Evolutionary conservation across 108 stramenopile genomes (phyloP).

Genomic region (Cylindrotheca closterium): DNA sequence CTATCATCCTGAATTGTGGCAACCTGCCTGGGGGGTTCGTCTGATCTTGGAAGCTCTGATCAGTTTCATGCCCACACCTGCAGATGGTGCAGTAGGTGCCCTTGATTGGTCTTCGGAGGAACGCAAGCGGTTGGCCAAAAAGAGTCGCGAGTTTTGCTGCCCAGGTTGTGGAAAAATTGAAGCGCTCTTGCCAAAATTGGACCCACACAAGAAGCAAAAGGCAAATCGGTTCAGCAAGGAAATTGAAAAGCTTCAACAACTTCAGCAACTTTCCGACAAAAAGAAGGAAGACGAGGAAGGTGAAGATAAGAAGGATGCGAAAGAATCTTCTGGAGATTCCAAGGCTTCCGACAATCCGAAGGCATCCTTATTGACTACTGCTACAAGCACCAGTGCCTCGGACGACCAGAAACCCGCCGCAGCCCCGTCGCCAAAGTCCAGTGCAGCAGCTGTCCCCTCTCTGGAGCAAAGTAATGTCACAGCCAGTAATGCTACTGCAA

Average conservation of each 20-base stretch:
- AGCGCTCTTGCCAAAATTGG: constrained; percentile 55
- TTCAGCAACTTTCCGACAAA: constrained; percentile 52
- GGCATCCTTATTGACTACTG: background rate
- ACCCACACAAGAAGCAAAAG: constrained; percentile 15
- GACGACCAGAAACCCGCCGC: background rate
- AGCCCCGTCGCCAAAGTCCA: too few relatives aligned
- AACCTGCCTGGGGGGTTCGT: constrained; percentile 92
- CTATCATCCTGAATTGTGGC: constrained; percentile 98
- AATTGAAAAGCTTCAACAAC: constrained; percentile 73
- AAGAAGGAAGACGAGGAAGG: constrained; percentile 20
- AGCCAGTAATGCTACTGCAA: background rate
- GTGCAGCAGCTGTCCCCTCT: background rate
- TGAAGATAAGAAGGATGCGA: background rate
- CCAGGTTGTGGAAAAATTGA: constrained; percentile 52
- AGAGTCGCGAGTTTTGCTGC: constrained; percentile 56
- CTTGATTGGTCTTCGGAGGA: constrained; percentile 87
- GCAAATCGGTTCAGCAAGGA: constrained; percentile 58
- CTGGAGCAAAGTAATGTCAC: background rate
- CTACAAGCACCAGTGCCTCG: constrained; percentile 1
- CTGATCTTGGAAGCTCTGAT: constrained; percentile 97
- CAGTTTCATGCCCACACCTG: constrained; percentile 92
- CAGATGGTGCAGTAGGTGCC: constrained; percentile 95
- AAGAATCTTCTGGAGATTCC: background rate
- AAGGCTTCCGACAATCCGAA: constrained; percentile 3
- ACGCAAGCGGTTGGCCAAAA: constrained; percentile 66